phyloP scores from a whole-genome alignment of 805 yeast genomes.

The Pichia gijzeniarum region DNA sequence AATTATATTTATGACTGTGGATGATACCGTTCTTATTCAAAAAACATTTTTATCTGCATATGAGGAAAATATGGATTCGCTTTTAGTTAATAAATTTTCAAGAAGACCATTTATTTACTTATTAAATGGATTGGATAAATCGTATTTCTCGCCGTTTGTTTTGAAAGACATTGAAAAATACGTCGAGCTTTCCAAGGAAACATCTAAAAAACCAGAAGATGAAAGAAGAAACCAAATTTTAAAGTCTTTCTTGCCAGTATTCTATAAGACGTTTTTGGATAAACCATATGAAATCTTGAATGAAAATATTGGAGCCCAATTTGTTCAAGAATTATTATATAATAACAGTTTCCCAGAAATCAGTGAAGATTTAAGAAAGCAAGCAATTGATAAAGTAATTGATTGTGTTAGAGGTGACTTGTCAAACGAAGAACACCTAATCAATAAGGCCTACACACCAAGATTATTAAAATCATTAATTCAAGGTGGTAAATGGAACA shows the following conservation, averaged over 20 bases:
- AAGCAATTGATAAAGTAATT: constrained; percentile 50
- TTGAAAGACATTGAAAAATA: constrained; percentile 55
- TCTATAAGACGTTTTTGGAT: constrained; percentile 49
- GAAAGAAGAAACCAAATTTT: constrained; percentile 69
- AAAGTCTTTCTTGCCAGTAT: constrained; percentile 55
- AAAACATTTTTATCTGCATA: constrained; percentile 65
- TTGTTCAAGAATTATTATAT: constrained; percentile 66
- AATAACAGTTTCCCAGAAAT: constrained; percentile 35
- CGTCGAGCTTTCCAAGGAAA: constrained; percentile 53
- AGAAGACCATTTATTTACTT: constrained; percentile 86
- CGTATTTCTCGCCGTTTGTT: constrained; percentile 68
- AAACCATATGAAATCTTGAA: constrained; percentile 46
- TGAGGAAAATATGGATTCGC: constrained; percentile 43
- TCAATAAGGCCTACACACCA: constrained; percentile 65
- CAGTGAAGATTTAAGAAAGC: constrained; percentile 27
- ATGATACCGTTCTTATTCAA: constrained; percentile 80
- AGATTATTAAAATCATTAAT: constrained; percentile 71
- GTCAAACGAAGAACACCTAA: constrained; percentile 56
- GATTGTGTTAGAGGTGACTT: constrained; percentile 63
- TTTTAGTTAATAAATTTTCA: constrained; percentile 66
- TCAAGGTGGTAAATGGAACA: constrained; percentile 81
- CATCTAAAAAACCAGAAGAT: constrained; percentile 81
- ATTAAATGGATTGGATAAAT: constrained; percentile 70
- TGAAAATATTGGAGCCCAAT: constrained; percentile 81
- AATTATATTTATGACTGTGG: constrained; percentile 77